These are phyloP conservation scores for Fusarium pseudocircinatum DNA, from an alignment of 2,329 filamentous ascomycete genomes.

Conservation along the genomic window DNA sequence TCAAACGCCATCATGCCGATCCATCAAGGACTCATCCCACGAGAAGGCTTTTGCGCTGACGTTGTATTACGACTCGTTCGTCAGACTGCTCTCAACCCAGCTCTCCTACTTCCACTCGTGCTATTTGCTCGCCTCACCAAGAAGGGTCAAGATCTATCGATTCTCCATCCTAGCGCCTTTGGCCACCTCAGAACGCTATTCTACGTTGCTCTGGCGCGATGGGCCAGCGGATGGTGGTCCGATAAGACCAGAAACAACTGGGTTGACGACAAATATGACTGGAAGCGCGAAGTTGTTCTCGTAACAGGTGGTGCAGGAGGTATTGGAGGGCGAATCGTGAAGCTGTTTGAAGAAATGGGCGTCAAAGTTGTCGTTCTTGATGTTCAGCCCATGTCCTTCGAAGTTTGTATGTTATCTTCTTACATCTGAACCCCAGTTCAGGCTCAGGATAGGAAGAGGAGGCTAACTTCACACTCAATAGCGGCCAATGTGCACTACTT, in stretches of 20 bases:
- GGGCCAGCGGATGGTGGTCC: conserved; percentile 46
- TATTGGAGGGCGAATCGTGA: conserved; percentile 74
- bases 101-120: conserved; percentile 70
- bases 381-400: conserved; percentile 68
- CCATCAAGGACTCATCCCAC: conserved; percentile 62
- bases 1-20: conserved; percentile 47
- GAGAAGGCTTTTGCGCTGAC: conserved; percentile 69
- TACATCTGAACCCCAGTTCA: neutral
- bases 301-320: conserved; percentile 80
- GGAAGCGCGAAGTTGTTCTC: conserved; percentile 75
- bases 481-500: conserved; percentile 71
- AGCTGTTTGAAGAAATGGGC: conserved; percentile 69
- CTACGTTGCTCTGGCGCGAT: conserved; percentile 43
- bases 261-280: conserved; percentile 63
- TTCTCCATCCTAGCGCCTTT: conserved; percentile 61
- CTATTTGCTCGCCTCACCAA: conserved; percentile 72
- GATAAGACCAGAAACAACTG: conserved; percentile 50
- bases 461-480: conserved; percentile 29
- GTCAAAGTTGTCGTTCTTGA: conserved; percentile 78
- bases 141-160: conserved; percentile 64
- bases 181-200: conserved; percentile 56
- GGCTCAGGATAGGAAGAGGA: neutral
- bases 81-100: conserved; percentile 71
- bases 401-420: conserved; percentile 52
- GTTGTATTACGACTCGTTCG: conserved; percentile 66